These are phyloP conservation scores for Staphylotrichum longicolle DNA, from an alignment of 495 filamentous ascomycete species.

Conservation along the genomic window DNA sequence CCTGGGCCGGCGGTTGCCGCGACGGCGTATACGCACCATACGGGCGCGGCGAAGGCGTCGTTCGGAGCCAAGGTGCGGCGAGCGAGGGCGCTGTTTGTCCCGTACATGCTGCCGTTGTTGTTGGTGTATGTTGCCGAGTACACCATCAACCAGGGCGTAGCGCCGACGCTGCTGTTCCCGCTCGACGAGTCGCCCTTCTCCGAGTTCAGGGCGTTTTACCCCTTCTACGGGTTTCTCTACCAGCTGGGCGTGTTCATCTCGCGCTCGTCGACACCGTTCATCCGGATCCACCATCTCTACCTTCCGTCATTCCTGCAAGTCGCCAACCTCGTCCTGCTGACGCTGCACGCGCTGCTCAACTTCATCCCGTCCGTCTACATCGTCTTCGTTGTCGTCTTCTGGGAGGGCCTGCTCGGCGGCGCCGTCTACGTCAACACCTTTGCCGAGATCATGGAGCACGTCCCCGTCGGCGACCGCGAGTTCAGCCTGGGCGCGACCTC, in stretches of 20 bases:
- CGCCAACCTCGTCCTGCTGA: conserved; percentile 70
- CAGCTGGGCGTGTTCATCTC: conserved; percentile 93
- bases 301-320: conserved; percentile 80
- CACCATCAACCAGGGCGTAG: conserved; percentile 90
- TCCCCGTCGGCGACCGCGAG: conserved; percentile 73
- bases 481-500: conserved; percentile 87
- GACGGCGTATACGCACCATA: conserved; percentile 20
- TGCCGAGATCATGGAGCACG: conserved; percentile 81
- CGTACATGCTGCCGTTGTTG: conserved; percentile 82
- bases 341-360: conserved; percentile 68
- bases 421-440: conserved; percentile 95
- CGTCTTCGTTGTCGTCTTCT: conserved; percentile 82
- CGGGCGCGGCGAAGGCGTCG: conserved; percentile 22
- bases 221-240: conserved; percentile 86
- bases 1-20: conserved; percentile 36
- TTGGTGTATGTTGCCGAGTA: conserved; percentile 95
- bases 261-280: conserved; percentile 81
- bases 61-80: conserved; percentile 51
- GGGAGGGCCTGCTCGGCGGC: conserved; percentile 90
- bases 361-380: conserved; percentile 83
- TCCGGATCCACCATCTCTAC: conserved; percentile 79
- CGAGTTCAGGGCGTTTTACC: conserved; percentile 84
- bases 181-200: conserved; percentile 69
- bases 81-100: conserved; percentile 46
- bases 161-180: conserved; percentile 86